Base-by-base conservation (phyloP, 257 asterid genomes). In the Ligustrum vulgare region DNA sequence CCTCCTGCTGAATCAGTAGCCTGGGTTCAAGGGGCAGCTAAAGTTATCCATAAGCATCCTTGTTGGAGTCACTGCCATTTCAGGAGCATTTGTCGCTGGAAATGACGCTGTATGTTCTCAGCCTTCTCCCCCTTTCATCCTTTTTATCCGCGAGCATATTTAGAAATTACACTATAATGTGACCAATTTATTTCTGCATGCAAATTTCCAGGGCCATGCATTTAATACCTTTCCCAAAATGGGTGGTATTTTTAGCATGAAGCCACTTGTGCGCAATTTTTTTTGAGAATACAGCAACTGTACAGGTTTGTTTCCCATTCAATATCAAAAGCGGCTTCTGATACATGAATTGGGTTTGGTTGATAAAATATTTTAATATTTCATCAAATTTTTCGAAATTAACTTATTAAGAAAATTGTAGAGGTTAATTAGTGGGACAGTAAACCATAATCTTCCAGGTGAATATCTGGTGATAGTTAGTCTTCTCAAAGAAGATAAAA, bases 71-170 rank as follows among this genome's bases (percentile, higher is more conserved):
- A 92, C 98, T 54, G 99, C 98, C 9, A 78, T 94, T 76, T 94
- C 98, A 0, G 98, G 97, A 79, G 97, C 99, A 78, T 92, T 92
- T 85, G 98, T 92, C 78, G 98, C 98, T 56, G 99, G 97, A 77
- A 94, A 94, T 82, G 99, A 94, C 69, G 99, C 98, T 75, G 98
- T 94, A 83, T 62, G 96, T 81, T 69, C 32, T 79, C 58, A 1
- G 69, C 65, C 73, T 32, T 72, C 77, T 49, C 72, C 35, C 43
- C 65, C n/a, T 73, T 76, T 60, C 35, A 39, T 69, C 37, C 28
- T 65, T 66, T 75, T 67, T 73, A 41, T 71, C 64, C n/a, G 20
- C 31, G 5, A 43, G 35, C 18, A 56, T 70, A 31, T 23, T 3
- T 60, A 23, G 25, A 56, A 77, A 62, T 49, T 67, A 37, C 43